phyloP scores from a whole-genome alignment of 192 early-diverging fungal genomes.

The Jimgerdemannia lactiflua region DNA sequence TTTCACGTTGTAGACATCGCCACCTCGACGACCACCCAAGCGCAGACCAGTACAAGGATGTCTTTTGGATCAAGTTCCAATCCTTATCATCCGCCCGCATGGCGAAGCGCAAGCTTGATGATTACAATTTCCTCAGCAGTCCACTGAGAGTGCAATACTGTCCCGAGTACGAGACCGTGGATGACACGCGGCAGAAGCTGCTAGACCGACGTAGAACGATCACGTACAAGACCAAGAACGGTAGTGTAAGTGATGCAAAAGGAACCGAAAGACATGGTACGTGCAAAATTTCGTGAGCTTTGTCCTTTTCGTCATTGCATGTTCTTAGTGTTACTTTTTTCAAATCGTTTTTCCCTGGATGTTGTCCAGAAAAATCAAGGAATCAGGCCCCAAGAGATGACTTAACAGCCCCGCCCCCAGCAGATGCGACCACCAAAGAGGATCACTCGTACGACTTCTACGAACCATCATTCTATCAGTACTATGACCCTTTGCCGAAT shows the following conservation, averaged over 20 bases:
- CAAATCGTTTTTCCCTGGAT: neutral
- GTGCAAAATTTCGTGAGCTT: neutral
- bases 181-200: slow-evolving; percentile 42
- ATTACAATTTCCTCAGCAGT: slow-evolving; percentile 31
- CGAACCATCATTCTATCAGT: neutral
- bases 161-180: slow-evolving; percentile 35
- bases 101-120: slow-evolving; percentile 34
- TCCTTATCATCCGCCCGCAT: slow-evolving; percentile 22
- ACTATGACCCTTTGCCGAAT: neutral
- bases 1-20: neutral
- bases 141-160: slow-evolving; percentile 33
- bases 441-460: neutral
- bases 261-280: neutral
- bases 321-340: neutral
- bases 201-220: slow-evolving; percentile 25
- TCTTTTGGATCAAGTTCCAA: slow-evolving; percentile 24
- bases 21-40: slow-evolving; percentile 20
- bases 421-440: neutral
- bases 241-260: neutral
- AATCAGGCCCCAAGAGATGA: neutral
- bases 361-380: neutral
- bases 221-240: slow-evolving; percentile 12
- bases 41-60: slow-evolving; percentile 21
- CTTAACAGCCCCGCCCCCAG: neutral
- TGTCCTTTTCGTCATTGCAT: too few relatives aligned